Base-by-base conservation (phyloP, 352 stramenopile species). In the Globisporangium orthogonon region DNA sequence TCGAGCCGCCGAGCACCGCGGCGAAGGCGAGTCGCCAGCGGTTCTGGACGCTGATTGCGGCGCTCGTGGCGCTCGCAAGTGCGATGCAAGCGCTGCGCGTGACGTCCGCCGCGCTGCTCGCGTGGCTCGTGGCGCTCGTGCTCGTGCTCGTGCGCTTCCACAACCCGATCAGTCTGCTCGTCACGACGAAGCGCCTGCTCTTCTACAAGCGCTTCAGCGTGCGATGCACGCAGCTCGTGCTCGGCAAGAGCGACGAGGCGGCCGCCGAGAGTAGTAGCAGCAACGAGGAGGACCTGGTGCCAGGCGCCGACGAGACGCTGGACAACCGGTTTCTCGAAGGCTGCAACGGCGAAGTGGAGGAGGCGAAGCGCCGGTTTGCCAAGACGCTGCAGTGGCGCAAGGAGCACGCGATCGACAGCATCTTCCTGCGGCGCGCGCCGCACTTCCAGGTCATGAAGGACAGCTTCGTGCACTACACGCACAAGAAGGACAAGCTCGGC, bases 371-470 rank as follows among this genome's bases (percentile, higher is more conserved):
- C 9, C 77, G 79, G 7, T 89, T 84, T 46, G 66, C 63, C 39
- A 62, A 74, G 33, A 91, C 75, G 14, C 64, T 84, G 55, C 69
- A 74, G 29, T 91, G 81, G 81, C 78, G 81, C 18, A 81, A 85
- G 51, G 74, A 84, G 51, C 71, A 89, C 31, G 70, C 83, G 29
- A 76, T 91, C 17, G 78, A 89, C 59, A 80, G 61, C n/a, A 83
- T 89, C 59, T 70, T 91, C 45, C 29, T 83, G 43, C 70, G 73
- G n/a, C 74, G 74, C 11, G 72, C 70, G 28, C 65, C 70, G 51
- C 66, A 84, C 11, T 91, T 87, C 51, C 68, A 59, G 4, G 62
- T 69, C 23, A 88, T 91, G 65, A 89, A 89, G 60, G 74, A 79
- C 28, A 76, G 62, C 17, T 81, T 79, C 35, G 66, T 67, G n/a